These are phyloP conservation scores for Monilinia fructicola DNA, from an alignment of 2,329 filamentous ascomycete species.

Conservation along the genomic window DNA sequence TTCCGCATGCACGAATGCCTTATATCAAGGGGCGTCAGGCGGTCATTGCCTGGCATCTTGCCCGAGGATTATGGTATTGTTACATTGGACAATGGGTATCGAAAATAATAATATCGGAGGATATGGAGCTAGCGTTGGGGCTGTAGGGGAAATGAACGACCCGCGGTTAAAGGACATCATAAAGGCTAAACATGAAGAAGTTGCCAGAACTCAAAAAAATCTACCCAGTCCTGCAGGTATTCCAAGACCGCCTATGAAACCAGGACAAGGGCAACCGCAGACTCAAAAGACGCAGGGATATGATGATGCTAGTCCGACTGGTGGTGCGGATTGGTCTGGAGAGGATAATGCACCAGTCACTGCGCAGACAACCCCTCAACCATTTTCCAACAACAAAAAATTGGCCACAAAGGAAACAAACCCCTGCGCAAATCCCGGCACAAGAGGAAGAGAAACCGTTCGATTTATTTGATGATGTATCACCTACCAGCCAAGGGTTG, in stretches of 20 bases:
- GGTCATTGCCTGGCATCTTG: slow-evolving; percentile 32
- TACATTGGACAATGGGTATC: slow-evolving; percentile 30
- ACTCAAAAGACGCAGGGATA: slow-evolving; percentile 22
- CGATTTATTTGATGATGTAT: slow-evolving; percentile 37
- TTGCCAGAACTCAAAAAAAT: slow-evolving; percentile 17
- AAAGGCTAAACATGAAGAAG: slow-evolving; percentile 21
- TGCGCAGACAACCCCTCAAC: background rate
- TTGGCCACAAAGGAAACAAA: background rate
- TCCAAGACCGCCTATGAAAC: slow-evolving; percentile 11
- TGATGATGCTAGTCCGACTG: slow-evolving; percentile 37
- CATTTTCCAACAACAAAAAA: slow-evolving; percentile 7
- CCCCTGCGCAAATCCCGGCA: slow-evolving; percentile 3
- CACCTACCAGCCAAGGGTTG: slow-evolving; percentile 34
- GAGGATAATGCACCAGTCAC: slow-evolving; percentile 25
- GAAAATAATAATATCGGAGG: slow-evolving; percentile 32
- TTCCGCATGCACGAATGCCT: slow-evolving; percentile 25
- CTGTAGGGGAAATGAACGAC: slow-evolving; percentile 36
- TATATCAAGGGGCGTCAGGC: slow-evolving; percentile 29
- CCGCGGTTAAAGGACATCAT: slow-evolving; percentile 33
- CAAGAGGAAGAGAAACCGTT: slow-evolving; percentile 30
- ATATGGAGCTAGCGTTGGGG: slow-evolving; percentile 34
- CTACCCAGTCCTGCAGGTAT: slow-evolving; percentile 10
- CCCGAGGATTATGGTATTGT: slow-evolving; percentile 33
- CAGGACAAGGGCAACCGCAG: slow-evolving; percentile 22
- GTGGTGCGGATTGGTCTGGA: slow-evolving; percentile 27